Evolutionary conservation across 2,329 filamentous ascomycete species (phyloP).

Genomic region (Mollisiaceae sp.): DNA sequence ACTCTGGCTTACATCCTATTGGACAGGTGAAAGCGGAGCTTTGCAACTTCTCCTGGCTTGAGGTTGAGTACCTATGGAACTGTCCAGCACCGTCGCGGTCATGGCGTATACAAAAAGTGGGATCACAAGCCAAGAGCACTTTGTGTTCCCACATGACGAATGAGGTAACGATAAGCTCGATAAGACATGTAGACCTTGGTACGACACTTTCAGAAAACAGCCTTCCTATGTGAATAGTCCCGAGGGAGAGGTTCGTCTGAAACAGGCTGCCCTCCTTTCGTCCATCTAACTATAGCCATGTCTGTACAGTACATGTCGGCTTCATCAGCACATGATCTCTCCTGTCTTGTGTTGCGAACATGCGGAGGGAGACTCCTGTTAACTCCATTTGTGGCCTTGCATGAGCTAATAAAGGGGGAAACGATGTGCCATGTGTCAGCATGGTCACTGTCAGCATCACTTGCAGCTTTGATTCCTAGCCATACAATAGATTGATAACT

Average conservation of each 20-base stretch:
- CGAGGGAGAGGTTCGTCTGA: background rate
- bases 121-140: background rate
- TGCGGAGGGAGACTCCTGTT: background rate
- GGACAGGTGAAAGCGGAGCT: no score
- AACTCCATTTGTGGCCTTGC: no score
- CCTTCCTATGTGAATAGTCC: background rate
- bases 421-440: no score
- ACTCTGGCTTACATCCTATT: no score
- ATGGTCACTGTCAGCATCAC: background rate
- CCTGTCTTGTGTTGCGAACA: background rate
- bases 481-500: background rate
- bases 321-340: background rate
- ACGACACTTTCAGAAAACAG: background rate
- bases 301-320: background rate
- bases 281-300: background rate
- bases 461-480: background rate
- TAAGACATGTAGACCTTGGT: background rate
- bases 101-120: background rate
- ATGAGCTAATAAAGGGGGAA: no score
- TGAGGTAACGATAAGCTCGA: conserved; percentile 1
- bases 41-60: no score
- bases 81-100: background rate
- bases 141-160: background rate
- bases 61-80: no score
- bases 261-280: background rate